Evolutionary conservation across 164 flowering plant species (phyloP).

Genomic region (Sextonia rubra): DNA sequence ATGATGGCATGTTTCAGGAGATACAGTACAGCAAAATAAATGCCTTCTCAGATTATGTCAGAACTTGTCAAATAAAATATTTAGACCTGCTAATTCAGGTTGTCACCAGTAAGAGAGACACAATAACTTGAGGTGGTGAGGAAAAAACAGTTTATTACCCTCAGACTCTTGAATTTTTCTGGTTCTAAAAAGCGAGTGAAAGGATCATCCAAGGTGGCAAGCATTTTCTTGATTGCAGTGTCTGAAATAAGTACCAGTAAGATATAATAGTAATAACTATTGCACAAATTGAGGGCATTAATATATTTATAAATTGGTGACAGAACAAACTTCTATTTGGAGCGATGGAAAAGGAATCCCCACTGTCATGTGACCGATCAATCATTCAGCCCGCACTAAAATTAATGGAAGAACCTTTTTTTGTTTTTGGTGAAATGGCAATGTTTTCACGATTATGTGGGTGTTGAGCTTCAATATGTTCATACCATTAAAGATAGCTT

Average conservation of each 20-base stretch:
- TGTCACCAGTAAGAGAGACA: background rate
- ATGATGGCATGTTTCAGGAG: conserved; percentile 17
- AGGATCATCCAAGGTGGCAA: conserved; percentile 88
- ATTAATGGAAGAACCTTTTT: no score
- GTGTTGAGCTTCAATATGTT: no score
- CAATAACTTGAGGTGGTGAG: conserved; percentile 1
- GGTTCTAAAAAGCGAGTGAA: conserved; percentile 96
- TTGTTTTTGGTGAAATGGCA: no score
- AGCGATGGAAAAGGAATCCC: background rate
- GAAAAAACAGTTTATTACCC: conserved; percentile 49
- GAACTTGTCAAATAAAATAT: background rate
- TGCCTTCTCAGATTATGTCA: background rate
- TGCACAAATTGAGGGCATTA: background rate
- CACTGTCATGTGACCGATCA: background rate
- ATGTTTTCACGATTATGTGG: no score
- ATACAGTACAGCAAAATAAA: background rate
- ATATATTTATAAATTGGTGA: background rate
- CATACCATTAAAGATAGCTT: no score
- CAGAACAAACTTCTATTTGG: background rate
- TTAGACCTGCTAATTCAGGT: background rate
- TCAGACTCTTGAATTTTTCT: conserved; percentile 75
- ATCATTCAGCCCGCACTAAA: no score
- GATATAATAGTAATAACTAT: background rate
- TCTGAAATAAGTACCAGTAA: conserved; percentile 38
- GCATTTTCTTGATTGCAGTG: conserved; percentile 88